Evolutionary conservation across 345 rosid species (phyloP), one percentile per base, ranked within the genome.

Genomic region (Eucalyptus tenuipes): DNA sequence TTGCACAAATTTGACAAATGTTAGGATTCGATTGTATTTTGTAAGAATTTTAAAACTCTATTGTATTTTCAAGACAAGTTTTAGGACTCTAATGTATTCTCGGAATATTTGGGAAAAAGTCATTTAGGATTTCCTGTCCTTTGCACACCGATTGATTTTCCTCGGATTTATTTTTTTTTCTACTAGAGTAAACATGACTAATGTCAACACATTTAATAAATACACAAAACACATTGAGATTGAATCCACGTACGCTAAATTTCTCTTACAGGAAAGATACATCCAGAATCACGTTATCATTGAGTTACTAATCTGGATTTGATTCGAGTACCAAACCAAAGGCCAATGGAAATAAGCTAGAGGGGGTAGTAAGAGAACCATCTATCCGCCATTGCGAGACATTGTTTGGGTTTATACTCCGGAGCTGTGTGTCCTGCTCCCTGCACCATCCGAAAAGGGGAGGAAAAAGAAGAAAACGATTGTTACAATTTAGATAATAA

Each of bases 181-280:
- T 29, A 64, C 40, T 66, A 15, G 18, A 66, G 40, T 31, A 8
- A 15, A 15, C 18, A 3, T 66, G 22, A n/a, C 22, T 55, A 22
- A 55, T 24, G 61, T 55, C 29, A 0, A 9, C 61, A 55, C 61
- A 24, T 55, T 24, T 22, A 24, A 55, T 22, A 55, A 4, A 55
- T 55, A 55, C 61, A 55, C 29, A 55, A 55, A 2, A 55, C 0
- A 18, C 7, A 9, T 24, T 10, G 61, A 55, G 29, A 0, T 55
- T 22, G 13, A 55, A 55, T 24, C 1, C 3, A 1, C 6, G 0
- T 10, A 8, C 6, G 1, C 13, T 10, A 55, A 24, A 55, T 55
- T 55, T 24, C 40, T 12, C 13, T 71, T 0, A 18, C 7, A 18
- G 2, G 45, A 71, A 71, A 71, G 27, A 40, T 71, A 71, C 14